Evolutionary conservation across 1,139 yeast species (phyloP).

Genomic region (Suhomyces taliae): DNA sequence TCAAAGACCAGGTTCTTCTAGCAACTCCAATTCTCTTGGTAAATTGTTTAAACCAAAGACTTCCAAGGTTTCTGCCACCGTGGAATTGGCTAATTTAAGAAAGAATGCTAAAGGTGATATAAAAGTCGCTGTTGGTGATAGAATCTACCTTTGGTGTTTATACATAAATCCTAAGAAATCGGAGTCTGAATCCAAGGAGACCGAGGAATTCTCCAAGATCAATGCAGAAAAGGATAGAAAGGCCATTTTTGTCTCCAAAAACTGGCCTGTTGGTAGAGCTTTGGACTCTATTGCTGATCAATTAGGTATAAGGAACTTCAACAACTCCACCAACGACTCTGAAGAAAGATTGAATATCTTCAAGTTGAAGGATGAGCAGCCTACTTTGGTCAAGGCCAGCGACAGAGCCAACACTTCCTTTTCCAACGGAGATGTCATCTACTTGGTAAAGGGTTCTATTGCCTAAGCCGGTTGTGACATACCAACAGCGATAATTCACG

Average conservation of each 20-base stretch:
- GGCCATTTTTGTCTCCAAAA: slow-evolving; percentile 55
- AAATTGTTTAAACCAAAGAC: slow-evolving; percentile 16
- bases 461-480: neutral
- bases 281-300: slow-evolving; percentile 65
- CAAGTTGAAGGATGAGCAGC: slow-evolving; percentile 29
- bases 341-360: slow-evolving; percentile 49
- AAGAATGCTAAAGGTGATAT: slow-evolving; percentile 68
- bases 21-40: slow-evolving; percentile 1
- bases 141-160: slow-evolving; percentile 63
- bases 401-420: slow-evolving; percentile 47
- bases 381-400: slow-evolving; percentile 27
- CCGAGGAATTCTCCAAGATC: slow-evolving; percentile 23
- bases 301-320: slow-evolving; percentile 55
- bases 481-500: too few relatives aligned
- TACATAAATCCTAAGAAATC: slow-evolving; percentile 40
- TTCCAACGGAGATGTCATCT: slow-evolving; percentile 52
- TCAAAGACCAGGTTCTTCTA: slow-evolving; percentile 1
- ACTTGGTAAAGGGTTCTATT: slow-evolving; percentile 54
- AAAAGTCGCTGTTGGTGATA: slow-evolving; percentile 51
- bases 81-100: slow-evolving; percentile 37
- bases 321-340: slow-evolving; percentile 49
- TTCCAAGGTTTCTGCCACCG: slow-evolving; percentile 14
- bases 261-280: slow-evolving; percentile 78
- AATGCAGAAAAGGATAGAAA: slow-evolving; percentile 29
- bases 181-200: slow-evolving; percentile 22